Evolutionary conservation across 2,329 filamentous ascomycete genomes (phyloP), one percentile per base, ranked within the genome.

Genomic region (Incumbomyces lentus): DNA sequence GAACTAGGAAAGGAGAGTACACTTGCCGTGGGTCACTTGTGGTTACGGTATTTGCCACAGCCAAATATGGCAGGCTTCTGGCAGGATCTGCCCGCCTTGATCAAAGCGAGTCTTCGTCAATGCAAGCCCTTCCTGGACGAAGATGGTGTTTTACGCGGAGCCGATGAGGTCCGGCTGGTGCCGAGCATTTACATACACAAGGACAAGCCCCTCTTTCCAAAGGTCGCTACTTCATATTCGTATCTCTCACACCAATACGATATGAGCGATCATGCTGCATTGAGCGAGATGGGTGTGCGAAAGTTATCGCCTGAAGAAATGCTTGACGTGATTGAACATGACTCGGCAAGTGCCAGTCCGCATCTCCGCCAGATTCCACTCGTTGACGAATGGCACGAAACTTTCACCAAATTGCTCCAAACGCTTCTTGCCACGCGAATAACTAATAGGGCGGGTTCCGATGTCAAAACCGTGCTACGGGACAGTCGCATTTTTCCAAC

Each of bases 21-120:
- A 33, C 22, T 19, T 6, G 8, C 5, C 3, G 36, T 49, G 18
- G 40, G 16, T n/a, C 36, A 41, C 40, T 42, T 35, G 33, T 51
- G 49, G 49, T 42, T 49, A 43, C 49, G 40, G 18, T 46, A 46
- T 44, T 33, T 51, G 40, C 49, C 49, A 14, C 11, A 2, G 22
- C n/a, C 22, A n/a, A 4, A 4, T 29, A 41, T 41, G 6, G 19
- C 40, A 44, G 49, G 43, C 12, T 47, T 51, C 34, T 51, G 49
- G 49, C 30, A 47, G 38, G 2, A 36, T 22, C 22, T 51, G 17
- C 30, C 14, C 6, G 33, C 14, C 10, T 37, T 46, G 8, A 48
- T 50, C 18, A 40, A 18, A 35, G 12, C 2, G 14, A 13, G n/a
- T 10, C 42, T 51, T n/a, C 7, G 10, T 12, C 17, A 44, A 10